Percentiles rank a stretch among this genome's conserved stretches.
Conservation (phyloP, 148 eudicot species). For the Pouteria glomerata region DNA sequence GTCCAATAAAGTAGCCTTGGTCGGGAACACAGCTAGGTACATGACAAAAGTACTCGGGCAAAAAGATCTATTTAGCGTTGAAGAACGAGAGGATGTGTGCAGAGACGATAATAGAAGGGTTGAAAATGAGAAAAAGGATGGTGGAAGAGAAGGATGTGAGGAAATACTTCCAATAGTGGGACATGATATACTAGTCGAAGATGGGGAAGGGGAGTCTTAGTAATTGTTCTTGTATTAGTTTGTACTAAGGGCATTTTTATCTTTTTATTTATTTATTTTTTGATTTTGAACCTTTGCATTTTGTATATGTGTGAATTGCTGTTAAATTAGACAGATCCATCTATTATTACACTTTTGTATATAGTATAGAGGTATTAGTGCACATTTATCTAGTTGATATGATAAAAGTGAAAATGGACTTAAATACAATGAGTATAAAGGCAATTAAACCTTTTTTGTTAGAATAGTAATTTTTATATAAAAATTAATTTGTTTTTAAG, state of each 20-base stretch:
- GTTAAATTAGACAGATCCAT: too few species aligned
- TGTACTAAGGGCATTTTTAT: too few species aligned
- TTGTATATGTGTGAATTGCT: neutral
- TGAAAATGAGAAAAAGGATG: constrained; percentile 74
- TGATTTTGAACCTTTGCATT: too few species aligned
- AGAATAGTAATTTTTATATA: too few species aligned
- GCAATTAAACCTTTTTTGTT: neutral
- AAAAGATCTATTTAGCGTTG: constrained; percentile 93
- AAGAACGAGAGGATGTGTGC: constrained; percentile 99
- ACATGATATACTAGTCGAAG: constrained; percentile 88
- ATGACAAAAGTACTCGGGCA: constrained; percentile 86
- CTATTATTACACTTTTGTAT: neutral
- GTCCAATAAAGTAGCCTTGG: constrained; percentile 64
- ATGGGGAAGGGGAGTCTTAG: neutral
- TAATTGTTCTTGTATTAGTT: too few species aligned
- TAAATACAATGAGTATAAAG: neutral
- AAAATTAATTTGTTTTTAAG: neutral
- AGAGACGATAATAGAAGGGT: constrained; percentile 89
- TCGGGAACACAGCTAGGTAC: constrained; percentile 91
- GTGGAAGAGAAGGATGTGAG: constrained; percentile 75
- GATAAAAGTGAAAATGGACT: too few species aligned
- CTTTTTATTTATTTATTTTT: neutral
- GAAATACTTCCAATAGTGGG: constrained; percentile 84
- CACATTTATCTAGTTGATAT: neutral
- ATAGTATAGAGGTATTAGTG: too few species aligned